phyloP scores from a whole-genome alignment of 257 asterid genomes.

The Solanum gracilifrons region DNA sequence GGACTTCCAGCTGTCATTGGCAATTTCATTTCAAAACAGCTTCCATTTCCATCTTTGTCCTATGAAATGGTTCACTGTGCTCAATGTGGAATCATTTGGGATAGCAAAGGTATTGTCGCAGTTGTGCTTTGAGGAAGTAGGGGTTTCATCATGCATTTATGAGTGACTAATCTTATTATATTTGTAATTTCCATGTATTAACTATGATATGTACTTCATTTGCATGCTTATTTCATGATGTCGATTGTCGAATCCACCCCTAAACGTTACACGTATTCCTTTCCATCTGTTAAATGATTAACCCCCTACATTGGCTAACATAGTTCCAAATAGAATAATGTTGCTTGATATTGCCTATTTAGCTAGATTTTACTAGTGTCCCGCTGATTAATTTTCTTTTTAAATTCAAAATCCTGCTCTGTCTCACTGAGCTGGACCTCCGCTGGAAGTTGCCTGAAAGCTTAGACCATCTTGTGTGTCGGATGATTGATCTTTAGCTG shows the following conservation, averaged over 20 bases:
- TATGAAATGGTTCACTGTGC: constrained; percentile 98
- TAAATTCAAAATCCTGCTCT: neutral
- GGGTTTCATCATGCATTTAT: neutral
- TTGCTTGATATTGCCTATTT: neutral
- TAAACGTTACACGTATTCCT: neutral
- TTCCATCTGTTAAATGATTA: neutral
- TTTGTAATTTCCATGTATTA: neutral
- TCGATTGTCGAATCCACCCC: neutral
- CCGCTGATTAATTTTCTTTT: neutral
- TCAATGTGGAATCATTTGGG: constrained; percentile 89
- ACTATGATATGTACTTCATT: neutral
- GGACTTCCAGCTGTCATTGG: constrained; percentile 97
- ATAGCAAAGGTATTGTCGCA: constrained; percentile 55
- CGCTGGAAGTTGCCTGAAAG: neutral
- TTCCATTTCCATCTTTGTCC: constrained; percentile 88
- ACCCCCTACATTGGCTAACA: neutral
- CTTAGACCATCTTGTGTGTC: neutral
- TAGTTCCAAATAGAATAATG: neutral
- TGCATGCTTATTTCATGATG: neutral
- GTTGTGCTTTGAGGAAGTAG: neutral
- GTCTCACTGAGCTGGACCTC: neutral
- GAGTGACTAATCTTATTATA: neutral
- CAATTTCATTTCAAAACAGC: constrained; percentile 66
- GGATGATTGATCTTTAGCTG: neutral
- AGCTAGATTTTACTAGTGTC: neutral